Base-by-base conservation (phyloP, 257 asterid species). In the Ophiorrhiza pumila region DNA sequence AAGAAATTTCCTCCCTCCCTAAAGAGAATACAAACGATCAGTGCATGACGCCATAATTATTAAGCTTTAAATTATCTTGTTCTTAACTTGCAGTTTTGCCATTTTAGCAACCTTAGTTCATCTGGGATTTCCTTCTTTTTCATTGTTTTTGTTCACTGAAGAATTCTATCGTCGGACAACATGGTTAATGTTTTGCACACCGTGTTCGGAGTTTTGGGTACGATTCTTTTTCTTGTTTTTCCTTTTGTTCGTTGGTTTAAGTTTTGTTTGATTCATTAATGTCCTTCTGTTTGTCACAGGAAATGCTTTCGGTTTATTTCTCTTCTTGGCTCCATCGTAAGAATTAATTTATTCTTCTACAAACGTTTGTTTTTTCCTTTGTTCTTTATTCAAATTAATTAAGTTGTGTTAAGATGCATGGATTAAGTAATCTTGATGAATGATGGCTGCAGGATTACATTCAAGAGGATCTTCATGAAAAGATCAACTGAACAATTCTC, bases 281-380 rank as follows among this genome's bases (percentile, higher is more conserved):
- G 2, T 73, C 37, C 63, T 43, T 62, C 34, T 43, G n/a, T 1
- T 9, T 20, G 27, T 15, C n/a, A 62, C 83, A 90, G 96, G 96
- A 60, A 89, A 92, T 78, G 87, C 85, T 57, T 82, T 87, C 68
- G 98, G 94, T 15, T 81, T 92, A 78, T 90, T 88, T 60, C 86
- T 92, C 74, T 92, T 92, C 90, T 73, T 92, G 80, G 84, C 98
- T 14, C 98, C 98, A 37, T 62, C 81, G 98, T 92, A 80, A 85
- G 88, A 59, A 43, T 20, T 41, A 25, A 12, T 5, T 7, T 2
- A 4, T 6, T 3, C 13, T 32, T 8, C 10, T 58, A 27, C 10
- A 2, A 4, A 4, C 8, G 8, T 25, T 18, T 11, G 34, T 7
- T 58, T 18, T 22, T 25, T 53, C 20, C 14, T 71, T 3, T 37